These are phyloP conservation scores for Chlamydomonas applanata DNA, from an alignment of 139 green algal genomes.

Conservation along the genomic window DNA sequence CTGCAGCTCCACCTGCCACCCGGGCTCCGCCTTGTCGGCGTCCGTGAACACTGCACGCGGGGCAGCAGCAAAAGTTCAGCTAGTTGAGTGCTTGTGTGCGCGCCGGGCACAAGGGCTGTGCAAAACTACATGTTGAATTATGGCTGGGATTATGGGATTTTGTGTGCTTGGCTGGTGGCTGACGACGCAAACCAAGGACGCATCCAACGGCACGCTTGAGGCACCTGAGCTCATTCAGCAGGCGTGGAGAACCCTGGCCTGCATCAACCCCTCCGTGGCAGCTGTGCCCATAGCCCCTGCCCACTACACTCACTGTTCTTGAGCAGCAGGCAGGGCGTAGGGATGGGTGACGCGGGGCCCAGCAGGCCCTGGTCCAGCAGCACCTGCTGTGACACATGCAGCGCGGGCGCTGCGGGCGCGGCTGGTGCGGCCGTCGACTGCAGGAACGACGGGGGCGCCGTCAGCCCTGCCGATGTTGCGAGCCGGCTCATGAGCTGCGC, in stretches of 20 bases:
- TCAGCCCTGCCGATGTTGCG: slow-evolving; percentile 63
- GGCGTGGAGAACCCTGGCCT: no score
- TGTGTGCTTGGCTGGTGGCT: no score
- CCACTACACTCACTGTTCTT: slow-evolving; percentile 88
- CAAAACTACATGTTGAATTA: neutral
- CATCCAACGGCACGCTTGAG: no score
- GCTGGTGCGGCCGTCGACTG: neutral
- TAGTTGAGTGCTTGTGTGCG: no score
- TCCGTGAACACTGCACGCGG: slow-evolving; percentile 18
- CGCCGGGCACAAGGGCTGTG: no score
- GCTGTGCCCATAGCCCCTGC: no score
- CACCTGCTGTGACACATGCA: slow-evolving; percentile 23
- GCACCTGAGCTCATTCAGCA: no score
- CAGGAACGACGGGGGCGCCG: slow-evolving; percentile 19
- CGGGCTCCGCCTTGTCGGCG: slow-evolving; percentile 44
- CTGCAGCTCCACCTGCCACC: slow-evolving; percentile 88
- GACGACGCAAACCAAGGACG: no score
- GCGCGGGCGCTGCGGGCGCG: slow-evolving; percentile 9
- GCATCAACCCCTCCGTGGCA: no score
- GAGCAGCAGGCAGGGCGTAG: slow-evolving; percentile 89
- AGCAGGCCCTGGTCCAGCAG: slow-evolving; percentile 75
- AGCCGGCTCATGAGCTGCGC: slow-evolving; percentile 85
- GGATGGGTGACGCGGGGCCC: slow-evolving; percentile 84
- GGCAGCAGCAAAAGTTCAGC: no score
- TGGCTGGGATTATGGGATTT: neutral